Evolutionary conservation across 2,329 filamentous ascomycete species (phyloP).

Genomic region (Zelopaecilomyces penicillatus): DNA sequence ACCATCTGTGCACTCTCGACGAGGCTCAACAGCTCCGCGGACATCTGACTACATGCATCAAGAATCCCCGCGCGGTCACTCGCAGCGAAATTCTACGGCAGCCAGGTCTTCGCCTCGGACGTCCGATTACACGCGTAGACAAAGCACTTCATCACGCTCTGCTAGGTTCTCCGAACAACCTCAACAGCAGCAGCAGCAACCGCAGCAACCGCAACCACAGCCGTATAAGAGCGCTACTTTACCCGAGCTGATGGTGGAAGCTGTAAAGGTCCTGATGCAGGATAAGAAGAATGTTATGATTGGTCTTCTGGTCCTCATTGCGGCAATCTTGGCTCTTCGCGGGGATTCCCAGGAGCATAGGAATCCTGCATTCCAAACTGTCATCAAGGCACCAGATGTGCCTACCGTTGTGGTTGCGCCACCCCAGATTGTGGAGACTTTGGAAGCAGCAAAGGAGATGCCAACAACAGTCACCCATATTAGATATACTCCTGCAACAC

Average conservation of each 20-base stretch:
- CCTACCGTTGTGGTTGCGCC: conserved; percentile 18
- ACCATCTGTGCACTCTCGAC: no score
- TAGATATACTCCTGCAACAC: not conserved
- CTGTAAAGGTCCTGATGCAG: conserved; percentile 43
- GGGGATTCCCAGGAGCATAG: not conserved
- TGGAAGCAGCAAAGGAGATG: not conserved
- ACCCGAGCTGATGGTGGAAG: conserved; percentile 45
- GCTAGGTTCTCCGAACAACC: conserved; percentile 5
- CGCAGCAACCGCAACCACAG: conserved; percentile 17
- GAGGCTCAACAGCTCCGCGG: no score
- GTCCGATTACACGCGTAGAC: not conserved
- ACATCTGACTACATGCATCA: no score
- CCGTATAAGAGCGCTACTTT: conserved; percentile 39
- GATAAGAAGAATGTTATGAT: conserved; percentile 55
- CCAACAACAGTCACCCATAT: conserved; percentile 1
- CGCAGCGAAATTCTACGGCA: no score
- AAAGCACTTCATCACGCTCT: not conserved
- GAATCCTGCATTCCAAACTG: conserved; percentile 18
- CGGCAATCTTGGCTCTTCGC: conserved; percentile 40
- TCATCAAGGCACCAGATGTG: conserved; percentile 16
- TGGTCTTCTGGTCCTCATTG: conserved; percentile 42
- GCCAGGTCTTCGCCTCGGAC: no score
- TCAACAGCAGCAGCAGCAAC: conserved; percentile 15
- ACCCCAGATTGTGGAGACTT: conserved; percentile 2
- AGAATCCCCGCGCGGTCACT: no score